phyloP scores from a whole-genome alignment of 2,329 filamentous ascomycete species.

The Ophiosphaerella narmari region DNA sequence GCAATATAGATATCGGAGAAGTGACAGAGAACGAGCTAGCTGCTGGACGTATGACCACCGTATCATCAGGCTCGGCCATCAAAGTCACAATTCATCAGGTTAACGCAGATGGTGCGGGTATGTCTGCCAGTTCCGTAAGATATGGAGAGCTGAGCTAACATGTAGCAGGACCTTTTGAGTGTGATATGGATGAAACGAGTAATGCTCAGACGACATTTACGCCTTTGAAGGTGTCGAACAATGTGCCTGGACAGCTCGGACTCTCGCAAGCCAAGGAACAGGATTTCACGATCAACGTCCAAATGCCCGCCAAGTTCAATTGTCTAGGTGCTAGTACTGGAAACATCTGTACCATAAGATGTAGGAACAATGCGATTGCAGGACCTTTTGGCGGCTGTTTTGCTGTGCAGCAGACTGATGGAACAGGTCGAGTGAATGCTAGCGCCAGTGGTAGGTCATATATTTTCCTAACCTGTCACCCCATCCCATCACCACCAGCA shows the following conservation, averaged over 20 bases:
- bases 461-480: neutral
- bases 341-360: constrained; percentile 66
- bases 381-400: constrained; percentile 68
- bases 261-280: constrained; percentile 61
- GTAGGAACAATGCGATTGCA: constrained; percentile 63
- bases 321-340: constrained; percentile 59
- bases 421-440: constrained; percentile 28
- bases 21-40: constrained; percentile 45
- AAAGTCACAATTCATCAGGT: constrained; percentile 58
- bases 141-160: constrained; percentile 30
- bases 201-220: constrained; percentile 51
- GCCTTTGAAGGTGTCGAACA: constrained; percentile 61
- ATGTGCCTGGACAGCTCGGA: constrained; percentile 63
- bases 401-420: constrained; percentile 61
- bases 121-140: too few relatives aligned
- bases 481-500: constrained; percentile 13
- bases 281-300: constrained; percentile 62
- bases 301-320: constrained; percentile 60
- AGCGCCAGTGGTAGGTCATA: constrained; percentile 33
- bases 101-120: too few relatives aligned
- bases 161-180: constrained; percentile 67
- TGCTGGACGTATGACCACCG: constrained; percentile 34
- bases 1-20: constrained; percentile 47
- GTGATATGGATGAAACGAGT: constrained; percentile 66
- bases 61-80: constrained; percentile 30